Conservation (phyloP, 208 protist species). For the Acanthamoeba lenticulata region DNA sequence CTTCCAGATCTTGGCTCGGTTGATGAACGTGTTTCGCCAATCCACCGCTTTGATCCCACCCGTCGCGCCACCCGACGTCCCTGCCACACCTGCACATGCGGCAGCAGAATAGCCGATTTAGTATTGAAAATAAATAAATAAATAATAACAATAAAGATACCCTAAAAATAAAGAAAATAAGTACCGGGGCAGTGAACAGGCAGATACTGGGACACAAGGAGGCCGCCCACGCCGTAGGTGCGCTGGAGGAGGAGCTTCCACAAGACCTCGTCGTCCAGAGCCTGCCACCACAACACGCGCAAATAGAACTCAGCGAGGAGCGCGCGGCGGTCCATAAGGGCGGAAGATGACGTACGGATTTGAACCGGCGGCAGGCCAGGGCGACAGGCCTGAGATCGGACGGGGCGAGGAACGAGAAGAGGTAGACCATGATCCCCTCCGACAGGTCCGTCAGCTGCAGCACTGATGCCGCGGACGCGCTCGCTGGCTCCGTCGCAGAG, state of each 20-base stretch:
- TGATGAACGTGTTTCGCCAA: slow-evolving; percentile 25
- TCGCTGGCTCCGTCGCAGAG: no score
- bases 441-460: not conserved
- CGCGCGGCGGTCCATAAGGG: no score
- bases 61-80: no score
- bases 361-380: not conserved
- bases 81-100: no score
- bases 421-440: not conserved
- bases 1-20: not conserved
- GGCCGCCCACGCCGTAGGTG: slow-evolving; percentile 4
- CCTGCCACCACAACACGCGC: not conserved
- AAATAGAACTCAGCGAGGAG: no score
- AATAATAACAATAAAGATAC: no score
- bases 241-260: slow-evolving; percentile 25
- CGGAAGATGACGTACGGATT: not conserved
- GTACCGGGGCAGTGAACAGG: not conserved
- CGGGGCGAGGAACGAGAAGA: not conserved
- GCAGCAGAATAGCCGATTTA: no score
- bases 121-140: no score
- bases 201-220: not conserved
- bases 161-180: no score
- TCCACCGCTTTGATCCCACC: not conserved
- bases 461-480: not conserved
- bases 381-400: not conserved
- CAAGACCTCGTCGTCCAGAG: not conserved